Evolutionary conservation across 2,329 filamentous ascomycete genomes (phyloP), one percentile per base, ranked within the genome.

Genomic region (Huntiella abstrusa): DNA sequence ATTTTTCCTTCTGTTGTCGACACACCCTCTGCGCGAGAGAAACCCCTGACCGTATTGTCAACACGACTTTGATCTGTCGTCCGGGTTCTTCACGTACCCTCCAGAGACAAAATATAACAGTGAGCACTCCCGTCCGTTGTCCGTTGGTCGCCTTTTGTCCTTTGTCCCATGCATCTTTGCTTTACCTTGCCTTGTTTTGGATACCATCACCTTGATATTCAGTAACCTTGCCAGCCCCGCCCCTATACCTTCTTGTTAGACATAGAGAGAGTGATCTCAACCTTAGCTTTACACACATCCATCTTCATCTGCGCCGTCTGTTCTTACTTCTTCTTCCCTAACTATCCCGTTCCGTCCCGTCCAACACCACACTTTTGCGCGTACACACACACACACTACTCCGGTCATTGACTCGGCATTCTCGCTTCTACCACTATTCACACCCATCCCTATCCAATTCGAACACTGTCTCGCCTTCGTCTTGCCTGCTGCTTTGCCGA

Each of bases 181-280:
- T n/a, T 41, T 41, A 28, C 19, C 33, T 22, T 41, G 40, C 19
- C 40, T 41, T 41, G 40, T 19, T 41, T 28, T 22, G 40, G 40
- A 41, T 33, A 41, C 40, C 12, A 13, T 41, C 32, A n/a, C 40
- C 40, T 28, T 41, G 40, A n/a, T 41, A 41, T 41, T 28, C 40
- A 28, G 22, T 28, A 41, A 32, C 16, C 40, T 19, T 41, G 17
- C 33, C 40, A 33, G 13, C 4, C 28, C 40, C 15, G n/a, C 19
- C 19, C 28, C 40, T 13, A 28, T 13, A 19, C 28, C 11, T 41
- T 17, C 40, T 28, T 15, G 12, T 32, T 41, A 41, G 40, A 41
- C 19, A 28, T 41, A 41, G 40, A 41, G 40, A 41, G 40, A 41
- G 40, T 41, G 40, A 41, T 41, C 40, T 41, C 40, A 32, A 28